Evolutionary conservation across 176 grass and related monocot genomes (phyloP), one percentile per base, ranked within the genome.

Genomic region (Carex myosuroides): DNA sequence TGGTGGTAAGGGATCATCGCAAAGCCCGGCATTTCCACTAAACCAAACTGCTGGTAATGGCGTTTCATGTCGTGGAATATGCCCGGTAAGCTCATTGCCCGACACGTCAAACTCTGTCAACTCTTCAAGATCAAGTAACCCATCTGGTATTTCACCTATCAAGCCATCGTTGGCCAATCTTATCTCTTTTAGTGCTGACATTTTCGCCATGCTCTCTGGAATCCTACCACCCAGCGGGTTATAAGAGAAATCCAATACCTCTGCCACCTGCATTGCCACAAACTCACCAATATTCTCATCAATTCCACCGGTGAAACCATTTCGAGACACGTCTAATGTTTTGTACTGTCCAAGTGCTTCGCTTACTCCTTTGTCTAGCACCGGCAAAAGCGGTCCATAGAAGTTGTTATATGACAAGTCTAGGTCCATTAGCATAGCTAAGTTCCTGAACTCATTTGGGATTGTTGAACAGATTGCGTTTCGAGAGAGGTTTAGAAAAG

Each of bases 351-450:
- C 89, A 22, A 90, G 46, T 3, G 89, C 78, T 68, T 80, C 85
- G 5, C 46, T 72, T 60, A 83, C 86, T 53, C 81, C 85, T 85
- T 90, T 90, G 33, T 72, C 81, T 37, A 90, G 66, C 73, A 87
- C 81, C 57, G 66, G 85, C 3, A 70, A 68, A 2, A 90, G 22
- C 2, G 30, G 75, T 37, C 89, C 81, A 57, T 79, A 48, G 5
- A 90, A 70, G 48, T 80, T 55, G 85, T 87, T 90, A 62, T 55
- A 80, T 13, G 86, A 86, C 41, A 87, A 71, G 73, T 90, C 89
- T 17, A 90, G 42, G 53, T 90, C 89, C 89, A 90, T 90, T 29
- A 90, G 81, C 74, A 66, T 70, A 37, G 75, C 82, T 41, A 90
- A 71, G 55, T 87, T 87, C 85, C 60, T 84, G 89, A 90, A 90